Conservation (phyloP, 805 yeast species). For the Yarrowia deformans region DNA sequence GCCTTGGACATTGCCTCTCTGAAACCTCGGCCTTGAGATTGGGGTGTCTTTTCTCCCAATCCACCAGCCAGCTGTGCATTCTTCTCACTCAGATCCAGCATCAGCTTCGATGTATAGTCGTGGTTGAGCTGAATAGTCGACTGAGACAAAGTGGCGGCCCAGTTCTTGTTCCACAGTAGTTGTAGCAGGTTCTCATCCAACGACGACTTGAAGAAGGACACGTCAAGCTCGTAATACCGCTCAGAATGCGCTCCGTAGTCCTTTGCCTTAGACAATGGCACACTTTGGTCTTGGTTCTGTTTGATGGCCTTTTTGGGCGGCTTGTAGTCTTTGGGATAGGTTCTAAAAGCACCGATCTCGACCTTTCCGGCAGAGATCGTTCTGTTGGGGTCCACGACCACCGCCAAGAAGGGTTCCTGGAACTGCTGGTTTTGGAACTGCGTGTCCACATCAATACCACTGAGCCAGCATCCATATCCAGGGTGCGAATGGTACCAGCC, state of each 20-base stretch:
- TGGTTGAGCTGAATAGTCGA: slow-evolving; percentile 46
- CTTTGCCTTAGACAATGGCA: slow-evolving; percentile 62
- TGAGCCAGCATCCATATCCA: slow-evolving; percentile 95
- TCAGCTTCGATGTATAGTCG: slow-evolving; percentile 46
- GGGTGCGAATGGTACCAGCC: slow-evolving; percentile 99
- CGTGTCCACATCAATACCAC: slow-evolving; percentile 91
- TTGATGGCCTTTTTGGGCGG: slow-evolving; percentile 42
- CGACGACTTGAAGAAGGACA: slow-evolving; percentile 63
- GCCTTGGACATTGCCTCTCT: slow-evolving; percentile 36
- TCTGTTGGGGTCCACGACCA: slow-evolving; percentile 84
- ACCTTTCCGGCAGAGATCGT: slow-evolving; percentile 68
- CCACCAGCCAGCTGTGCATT: slow-evolving; percentile 40
- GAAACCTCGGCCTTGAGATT: slow-evolving; percentile 26
- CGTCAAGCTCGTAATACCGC: slow-evolving; percentile 69
- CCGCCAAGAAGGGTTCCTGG: slow-evolving; percentile 90
- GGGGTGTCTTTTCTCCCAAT: slow-evolving; percentile 6
- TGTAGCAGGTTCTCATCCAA: slow-evolving; percentile 59
- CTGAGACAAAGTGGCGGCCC: slow-evolving; percentile 55
- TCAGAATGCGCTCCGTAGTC: slow-evolving; percentile 78
- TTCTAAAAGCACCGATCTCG: slow-evolving; percentile 89
- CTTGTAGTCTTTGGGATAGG: slow-evolving; percentile 57
- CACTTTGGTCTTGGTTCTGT: slow-evolving; percentile 40
- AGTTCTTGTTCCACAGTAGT: slow-evolving; percentile 56
- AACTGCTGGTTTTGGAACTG: slow-evolving; percentile 83
- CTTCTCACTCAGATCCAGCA: slow-evolving; percentile 47